Percentiles rank a stretch among this genome's conserved stretches.
Conservation (phyloP, 805 yeast species). For the Saccharomycopsis fermentans region DNA sequence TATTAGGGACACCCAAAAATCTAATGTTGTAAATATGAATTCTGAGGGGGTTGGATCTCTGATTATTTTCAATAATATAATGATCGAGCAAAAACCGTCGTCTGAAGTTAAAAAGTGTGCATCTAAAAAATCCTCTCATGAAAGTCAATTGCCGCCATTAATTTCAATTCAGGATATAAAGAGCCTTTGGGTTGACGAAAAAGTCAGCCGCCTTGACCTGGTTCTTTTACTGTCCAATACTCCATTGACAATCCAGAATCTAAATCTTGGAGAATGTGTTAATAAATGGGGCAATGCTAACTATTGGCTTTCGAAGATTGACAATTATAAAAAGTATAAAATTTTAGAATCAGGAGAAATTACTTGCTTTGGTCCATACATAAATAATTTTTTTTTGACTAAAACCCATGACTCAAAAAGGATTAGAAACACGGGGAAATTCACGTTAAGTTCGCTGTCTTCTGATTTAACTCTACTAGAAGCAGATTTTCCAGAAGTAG, state of each 20-base stretch:
- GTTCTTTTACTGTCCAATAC: slow-evolving; percentile 2
- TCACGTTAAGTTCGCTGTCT: slow-evolving; percentile 24
- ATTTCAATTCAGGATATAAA: not conserved
- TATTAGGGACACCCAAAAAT: not conserved
- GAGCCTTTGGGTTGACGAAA: not conserved
- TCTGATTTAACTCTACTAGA: slow-evolving; percentile 23
- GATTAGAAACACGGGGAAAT: slow-evolving; percentile 24
- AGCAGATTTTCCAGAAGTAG: slow-evolving; percentile 25
- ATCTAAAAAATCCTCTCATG: not conserved
- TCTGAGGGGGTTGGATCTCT: not conserved
- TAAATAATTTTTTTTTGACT: slow-evolving; percentile 19
- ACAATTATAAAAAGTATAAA: slow-evolving; percentile 21
- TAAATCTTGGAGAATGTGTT: slow-evolving; percentile 23
- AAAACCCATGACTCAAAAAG: not conserved
- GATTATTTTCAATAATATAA: not conserved
- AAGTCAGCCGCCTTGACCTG: not conserved
- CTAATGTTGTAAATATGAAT: not conserved
- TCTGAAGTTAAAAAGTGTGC: not conserved
- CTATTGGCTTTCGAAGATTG: slow-evolving; percentile 24
- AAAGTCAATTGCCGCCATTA: not conserved
- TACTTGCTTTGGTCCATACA: slow-evolving; percentile 23
- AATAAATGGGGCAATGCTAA: slow-evolving; percentile 23
- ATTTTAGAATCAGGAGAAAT: slow-evolving; percentile 22
- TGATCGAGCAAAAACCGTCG: not conserved
- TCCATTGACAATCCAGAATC: slow-evolving; percentile 23